A percentile compares a stretch with the other conserved stretches of the same genome.
These are phyloP conservation scores for Jacaranda copaia DNA, from an alignment of 257 asterid species.

Conservation along the genomic window DNA sequence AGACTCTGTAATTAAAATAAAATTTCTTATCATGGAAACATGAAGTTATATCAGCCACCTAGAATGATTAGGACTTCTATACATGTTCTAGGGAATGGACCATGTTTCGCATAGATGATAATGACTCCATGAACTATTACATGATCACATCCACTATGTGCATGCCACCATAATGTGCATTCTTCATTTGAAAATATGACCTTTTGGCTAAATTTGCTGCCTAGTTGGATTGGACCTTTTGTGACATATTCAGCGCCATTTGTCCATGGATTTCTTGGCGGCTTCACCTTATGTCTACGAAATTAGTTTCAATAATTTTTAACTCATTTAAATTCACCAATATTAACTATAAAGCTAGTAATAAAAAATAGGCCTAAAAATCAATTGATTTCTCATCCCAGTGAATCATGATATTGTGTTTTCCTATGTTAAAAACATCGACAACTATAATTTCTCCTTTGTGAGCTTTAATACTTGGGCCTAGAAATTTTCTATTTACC, in stretches of 20 bases:
- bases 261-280: constrained; percentile 73
- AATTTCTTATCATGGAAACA: background rate
- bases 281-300: constrained; percentile 75
- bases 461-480: constrained; percentile 56
- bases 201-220: constrained; percentile 50
- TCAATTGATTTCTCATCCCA: constrained; percentile 39
- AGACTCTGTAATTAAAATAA: background rate
- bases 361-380: background rate
- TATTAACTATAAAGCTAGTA: too few species aligned
- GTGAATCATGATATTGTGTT: constrained; percentile 63
- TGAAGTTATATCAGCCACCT: constrained; percentile 42
- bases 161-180: constrained; percentile 88
- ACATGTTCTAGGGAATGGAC: constrained; percentile 59
- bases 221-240: constrained; percentile 75
- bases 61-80: constrained; percentile 63
- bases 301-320: background rate
- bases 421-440: constrained; percentile 53
- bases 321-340: too few species aligned
- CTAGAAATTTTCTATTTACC: constrained; percentile 70
- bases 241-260: constrained; percentile 72
- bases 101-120: constrained; percentile 49
- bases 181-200: constrained; percentile 60
- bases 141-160: constrained; percentile 70
- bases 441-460: constrained; percentile 62
- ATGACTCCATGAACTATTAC: constrained; percentile 81